Base-by-base conservation (phyloP, 805 yeast genomes). In the Blastobotrys muscicola region DNA sequence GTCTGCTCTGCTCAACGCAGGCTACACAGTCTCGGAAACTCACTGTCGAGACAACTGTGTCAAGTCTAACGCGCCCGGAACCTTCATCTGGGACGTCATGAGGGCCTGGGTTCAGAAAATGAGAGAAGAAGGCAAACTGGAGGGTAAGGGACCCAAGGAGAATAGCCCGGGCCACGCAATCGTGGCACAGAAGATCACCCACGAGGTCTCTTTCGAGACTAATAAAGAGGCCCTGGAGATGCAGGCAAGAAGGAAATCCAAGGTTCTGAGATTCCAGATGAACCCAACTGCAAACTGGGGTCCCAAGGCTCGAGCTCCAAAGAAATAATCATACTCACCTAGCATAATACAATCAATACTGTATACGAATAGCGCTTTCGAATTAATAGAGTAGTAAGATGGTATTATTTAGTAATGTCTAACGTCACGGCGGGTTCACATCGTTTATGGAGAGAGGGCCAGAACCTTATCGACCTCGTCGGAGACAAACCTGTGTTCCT, bases 231-330 rank as follows among this genome's bases (percentile, higher is more conserved):
- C 87, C 46, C 70, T 67, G 13, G 70, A 67, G 39, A 65, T 87
- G 44, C 77, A 76, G 52, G 68, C 64, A 44, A 66, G 85, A 43
- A 72, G 96, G 55, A 79, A 75, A 50, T 71, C 85, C 46, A 86
- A 86, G 63, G 76, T 90, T 58, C 86, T 86, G 10, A 72, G 96
- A 54, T 90, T 74, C 63, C 98, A 89, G 60, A 87, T 80, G 57
- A 90, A 89, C 57, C 99, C 99, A 11, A 75, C 86, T 1, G 85
- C 84, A 59, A 81, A 85, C 60, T 92, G 99, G 99, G 99, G 99
- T 1, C 99, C 97, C 32, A 85, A 83, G 66, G 78, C 95, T 2
- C 78, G 82, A 56, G 51, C 51, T 13, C 26, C 26, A 20, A 20
- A 20, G 26, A 14, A 15, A 4, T 39, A 31, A 15, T 12, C 33